These are phyloP conservation scores for Vitis cinerea DNA, from an alignment of 164 flowering plant genomes.

Conservation along the genomic window DNA sequence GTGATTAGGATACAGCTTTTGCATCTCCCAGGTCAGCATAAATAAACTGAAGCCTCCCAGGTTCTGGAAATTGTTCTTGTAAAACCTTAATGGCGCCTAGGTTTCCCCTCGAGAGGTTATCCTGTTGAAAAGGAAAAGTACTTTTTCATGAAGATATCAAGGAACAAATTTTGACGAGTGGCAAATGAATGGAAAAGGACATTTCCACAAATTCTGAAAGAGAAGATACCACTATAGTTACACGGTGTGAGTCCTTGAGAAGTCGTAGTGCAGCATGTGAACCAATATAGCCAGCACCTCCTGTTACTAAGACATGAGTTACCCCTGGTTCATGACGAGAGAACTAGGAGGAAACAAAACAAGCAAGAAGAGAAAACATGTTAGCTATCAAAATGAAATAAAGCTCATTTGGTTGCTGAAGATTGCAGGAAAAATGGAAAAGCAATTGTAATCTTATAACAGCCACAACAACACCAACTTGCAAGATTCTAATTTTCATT, in stretches of 20 bases:
- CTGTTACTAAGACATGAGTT: slow-evolving; percentile 89
- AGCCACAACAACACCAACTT: no score
- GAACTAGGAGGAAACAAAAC: slow-evolving; percentile 50
- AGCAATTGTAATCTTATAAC: neutral
- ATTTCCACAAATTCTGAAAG: neutral
- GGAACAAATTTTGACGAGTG: neutral
- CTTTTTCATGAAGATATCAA: neutral
- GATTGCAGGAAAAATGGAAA: neutral
- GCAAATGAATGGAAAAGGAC: neutral
- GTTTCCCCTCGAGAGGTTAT: slow-evolving; percentile 94
- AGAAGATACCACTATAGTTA: slow-evolving; percentile 78
- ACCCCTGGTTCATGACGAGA: slow-evolving; percentile 73
- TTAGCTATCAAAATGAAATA: neutral
- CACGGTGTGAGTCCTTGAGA: slow-evolving; percentile 76
- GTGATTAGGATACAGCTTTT: slow-evolving; percentile 68
- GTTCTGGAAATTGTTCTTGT: slow-evolving; percentile 75
- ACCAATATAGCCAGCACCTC: slow-evolving; percentile 98
- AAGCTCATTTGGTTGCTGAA: neutral
- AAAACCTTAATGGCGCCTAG: slow-evolving; percentile 79
- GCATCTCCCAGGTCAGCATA: slow-evolving; percentile 96
- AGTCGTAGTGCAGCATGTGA: slow-evolving; percentile 93
- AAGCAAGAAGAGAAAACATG: neutral
- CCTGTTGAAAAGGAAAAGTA: slow-evolving; percentile 37
- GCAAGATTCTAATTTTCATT: no score
- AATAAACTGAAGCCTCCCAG: slow-evolving; percentile 90